Evolutionary conservation across 441 rosid species (phyloP), one percentile per base, ranked within the genome.

Genomic region (Gossypium schwendimanii): DNA sequence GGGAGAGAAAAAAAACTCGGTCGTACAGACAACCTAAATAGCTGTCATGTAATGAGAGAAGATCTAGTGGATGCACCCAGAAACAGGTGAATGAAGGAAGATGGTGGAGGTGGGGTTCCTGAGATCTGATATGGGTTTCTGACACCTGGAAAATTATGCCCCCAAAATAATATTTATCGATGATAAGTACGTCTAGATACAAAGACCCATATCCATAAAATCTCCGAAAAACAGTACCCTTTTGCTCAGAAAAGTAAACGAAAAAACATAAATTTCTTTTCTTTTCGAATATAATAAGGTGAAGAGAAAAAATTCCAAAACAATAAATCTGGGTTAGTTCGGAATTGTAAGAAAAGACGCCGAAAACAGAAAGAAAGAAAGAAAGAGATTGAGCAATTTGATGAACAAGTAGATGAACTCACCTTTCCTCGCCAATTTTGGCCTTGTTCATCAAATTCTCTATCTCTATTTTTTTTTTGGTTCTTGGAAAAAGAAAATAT

Each of bases 201-300:
- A 84, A 68, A 79, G 83, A 71, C 78, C 87, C 87, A 21, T 60
- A 80, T 83, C 85, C 67, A 66, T 69, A 23, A n/a, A 57, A 74
- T 79, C 73, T 64, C 69, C 17, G 20, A 66, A 47, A 55, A 52
- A 60, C 1, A 2, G 28, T 33, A 20, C n/a, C 45, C 3, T 14
- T 57, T 55, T 21, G 62, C 9, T 18, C 24, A 63, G 0, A 1
- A 9, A 64, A 65, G 33, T 23, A 23, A 6, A 44, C 54, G 41
- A 36, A 64, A 54, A 2, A 21, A 41, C 28, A 20, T 39, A 8
- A 57, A 20, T 54, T 54, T 0, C 1, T 18, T 28, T 53, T 28
- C 8, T 47, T 58, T 76, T 75, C 26, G 28, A 50, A 70, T 47
- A 33, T 36, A 8, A 39, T 26, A 63, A 69, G 31, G 10, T 31